A percentile compares a stretch with the other conserved stretches of the same genome.
Conservation (phyloP, 345 rosid species). For the Salix udensis region DNA sequence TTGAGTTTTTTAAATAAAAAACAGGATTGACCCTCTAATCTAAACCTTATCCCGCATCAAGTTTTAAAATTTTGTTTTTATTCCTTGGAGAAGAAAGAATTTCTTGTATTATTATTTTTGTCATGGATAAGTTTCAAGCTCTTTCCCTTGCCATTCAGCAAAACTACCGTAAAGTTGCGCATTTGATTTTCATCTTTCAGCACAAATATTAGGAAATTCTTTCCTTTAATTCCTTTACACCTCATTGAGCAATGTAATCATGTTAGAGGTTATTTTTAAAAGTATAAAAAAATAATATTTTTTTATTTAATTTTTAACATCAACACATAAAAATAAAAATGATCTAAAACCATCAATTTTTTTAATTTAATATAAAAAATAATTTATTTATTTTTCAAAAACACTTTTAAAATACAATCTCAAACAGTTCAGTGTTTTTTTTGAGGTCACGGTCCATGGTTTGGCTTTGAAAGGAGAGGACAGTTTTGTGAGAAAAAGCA, state of each 20-base stretch:
- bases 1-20: too few relatives aligned
- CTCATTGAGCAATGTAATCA: neutral
- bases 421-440: neutral
- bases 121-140: neutral
- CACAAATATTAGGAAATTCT: neutral
- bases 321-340: accelerated
- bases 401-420: too few relatives aligned
- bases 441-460: neutral
- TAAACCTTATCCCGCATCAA: too few relatives aligned
- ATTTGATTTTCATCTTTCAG: neutral
- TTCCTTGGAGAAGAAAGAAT: neutral
- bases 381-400: too few relatives aligned
- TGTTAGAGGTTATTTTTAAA: too few relatives aligned
- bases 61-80: neutral
- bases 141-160: neutral
- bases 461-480: neutral
- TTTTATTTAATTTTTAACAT: too few relatives aligned
- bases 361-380: too few relatives aligned
- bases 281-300: too few relatives aligned
- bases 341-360: too few relatives aligned
- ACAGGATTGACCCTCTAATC: too few relatives aligned
- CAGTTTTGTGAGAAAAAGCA: neutral
- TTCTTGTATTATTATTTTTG: neutral
- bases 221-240: neutral
- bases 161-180: neutral